Conservation (phyloP, 441 rosid species). For the Daphne laureola region DNA sequence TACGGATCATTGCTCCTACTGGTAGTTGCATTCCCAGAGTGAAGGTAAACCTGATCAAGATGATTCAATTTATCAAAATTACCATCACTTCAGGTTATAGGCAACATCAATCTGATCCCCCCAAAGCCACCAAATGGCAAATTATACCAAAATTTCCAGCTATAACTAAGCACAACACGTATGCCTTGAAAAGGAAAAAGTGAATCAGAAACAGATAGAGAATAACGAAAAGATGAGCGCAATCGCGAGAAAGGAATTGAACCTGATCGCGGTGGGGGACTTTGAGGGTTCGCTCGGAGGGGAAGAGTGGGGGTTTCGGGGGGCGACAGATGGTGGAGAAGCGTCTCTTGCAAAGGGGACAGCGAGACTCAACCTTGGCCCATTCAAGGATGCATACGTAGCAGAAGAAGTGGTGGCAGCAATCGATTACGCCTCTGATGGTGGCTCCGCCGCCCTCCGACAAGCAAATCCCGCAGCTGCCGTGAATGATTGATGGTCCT, state of each 20-base stretch:
- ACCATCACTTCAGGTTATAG: too few species aligned
- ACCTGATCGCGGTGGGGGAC: constrained; percentile 53
- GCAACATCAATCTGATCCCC: too few species aligned
- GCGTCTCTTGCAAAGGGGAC: constrained; percentile 55
- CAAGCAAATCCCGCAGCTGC: constrained; percentile 44
- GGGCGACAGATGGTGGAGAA: constrained; percentile 36
- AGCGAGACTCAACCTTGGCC: constrained; percentile 56
- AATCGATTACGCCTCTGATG: constrained; percentile 38
- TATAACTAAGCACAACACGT: neutral
- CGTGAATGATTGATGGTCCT: neutral
- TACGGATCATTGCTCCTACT: constrained; percentile 28
- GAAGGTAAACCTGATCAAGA: constrained; percentile 27
- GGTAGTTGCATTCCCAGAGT: constrained; percentile 22
- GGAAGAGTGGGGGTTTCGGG: constrained; percentile 27
- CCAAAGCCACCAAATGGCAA: neutral
- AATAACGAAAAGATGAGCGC: neutral
- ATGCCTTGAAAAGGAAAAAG: neutral
- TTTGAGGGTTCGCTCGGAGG: constrained; percentile 23
- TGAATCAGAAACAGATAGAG: neutral
- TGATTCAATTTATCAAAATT: neutral
- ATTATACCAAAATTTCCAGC: neutral
- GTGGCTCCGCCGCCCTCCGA: constrained; percentile 28
- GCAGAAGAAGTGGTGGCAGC: constrained; percentile 59
- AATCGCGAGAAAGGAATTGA: neutral
- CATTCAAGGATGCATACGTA: constrained; percentile 58